Percentiles rank a stretch among this genome's conserved stretches.
Evolutionary conservation across 1,139 yeast genomes (phyloP).

Genomic region (Yamadazyma blattariae): DNA sequence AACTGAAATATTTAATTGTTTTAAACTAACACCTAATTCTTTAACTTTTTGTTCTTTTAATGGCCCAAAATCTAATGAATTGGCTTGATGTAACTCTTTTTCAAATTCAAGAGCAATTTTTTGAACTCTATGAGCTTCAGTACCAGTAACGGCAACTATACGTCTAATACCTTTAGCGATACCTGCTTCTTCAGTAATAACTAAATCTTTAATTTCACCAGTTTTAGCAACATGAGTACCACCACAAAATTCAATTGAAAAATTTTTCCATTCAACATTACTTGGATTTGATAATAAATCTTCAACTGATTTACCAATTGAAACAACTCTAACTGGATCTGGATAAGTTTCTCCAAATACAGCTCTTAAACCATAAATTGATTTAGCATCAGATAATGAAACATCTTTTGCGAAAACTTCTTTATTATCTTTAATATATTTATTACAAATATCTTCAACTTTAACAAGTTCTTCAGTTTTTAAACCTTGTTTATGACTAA

Average conservation of each 20-base stretch:
- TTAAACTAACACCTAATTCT: constrained; percentile 79
- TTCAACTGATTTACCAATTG: constrained; percentile 88
- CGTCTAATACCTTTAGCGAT: constrained; percentile 98
- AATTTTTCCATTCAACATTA: constrained; percentile 68
- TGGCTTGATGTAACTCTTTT: constrained; percentile 55
- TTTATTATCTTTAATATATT: constrained; percentile 66
- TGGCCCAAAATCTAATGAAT: constrained; percentile 59
- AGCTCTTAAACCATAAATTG: constrained; percentile 86
- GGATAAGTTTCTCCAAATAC: constrained; percentile 99
- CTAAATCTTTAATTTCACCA: constrained; percentile 88
- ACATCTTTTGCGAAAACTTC: constrained; percentile 83
- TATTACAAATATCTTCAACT: constrained; percentile 74
- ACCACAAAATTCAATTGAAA: constrained; percentile 96
- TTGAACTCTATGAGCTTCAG: constrained; percentile 87
- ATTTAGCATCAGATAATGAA: constrained; percentile 64
- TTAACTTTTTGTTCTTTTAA: constrained; percentile 76
- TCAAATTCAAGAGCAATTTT: constrained; percentile 73
- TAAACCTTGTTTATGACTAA: constrained; percentile 85
- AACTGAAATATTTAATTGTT: constrained; percentile 79
- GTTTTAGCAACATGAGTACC: constrained; percentile 96
- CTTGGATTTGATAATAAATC: constrained; percentile 70
- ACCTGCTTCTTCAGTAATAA: constrained; percentile 91
- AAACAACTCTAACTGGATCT: constrained; percentile 96
- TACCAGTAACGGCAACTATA: constrained; percentile 94
- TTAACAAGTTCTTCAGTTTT: constrained; percentile 64